phyloP scores from a whole-genome alignment of 1,284 basidiomycete genomes.

The Ganoderma sp. region DNA sequence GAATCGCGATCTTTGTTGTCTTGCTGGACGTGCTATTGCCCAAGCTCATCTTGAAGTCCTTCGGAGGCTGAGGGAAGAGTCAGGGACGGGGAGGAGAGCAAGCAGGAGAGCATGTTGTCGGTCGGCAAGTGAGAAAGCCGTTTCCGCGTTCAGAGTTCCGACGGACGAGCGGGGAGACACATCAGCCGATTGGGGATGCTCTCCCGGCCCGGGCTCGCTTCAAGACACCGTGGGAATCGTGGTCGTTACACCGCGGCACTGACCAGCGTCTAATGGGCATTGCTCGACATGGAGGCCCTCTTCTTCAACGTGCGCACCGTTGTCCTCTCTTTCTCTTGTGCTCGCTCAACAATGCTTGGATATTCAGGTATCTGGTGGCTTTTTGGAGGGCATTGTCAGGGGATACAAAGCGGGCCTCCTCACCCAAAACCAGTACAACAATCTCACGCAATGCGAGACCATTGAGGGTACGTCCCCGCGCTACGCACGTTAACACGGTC shows the following conservation, averaged over 20 bases:
- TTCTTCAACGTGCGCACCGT: constrained; percentile 77
- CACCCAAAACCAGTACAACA: constrained; percentile 88
- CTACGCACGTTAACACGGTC: not conserved
- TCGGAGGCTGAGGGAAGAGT: not conserved
- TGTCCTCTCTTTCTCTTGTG: not conserved
- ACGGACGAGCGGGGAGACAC: not conserved
- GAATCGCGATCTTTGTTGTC: constrained; percentile 60
- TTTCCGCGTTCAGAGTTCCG: not conserved
- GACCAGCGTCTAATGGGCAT: constrained; percentile 18
- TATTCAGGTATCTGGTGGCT: constrained; percentile 77
- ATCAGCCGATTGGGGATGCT: not conserved
- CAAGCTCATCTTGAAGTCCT: constrained; percentile 18
- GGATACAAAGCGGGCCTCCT: constrained; percentile 96
- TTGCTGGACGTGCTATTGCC: constrained; percentile 38
- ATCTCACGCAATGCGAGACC: constrained; percentile 96
- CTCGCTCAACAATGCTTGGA: constrained; percentile 6
- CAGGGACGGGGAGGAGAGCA: not conserved
- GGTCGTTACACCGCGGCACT: constrained; percentile 18
- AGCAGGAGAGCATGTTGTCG: constrained; percentile 9
- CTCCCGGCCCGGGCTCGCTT: constrained; percentile 14
- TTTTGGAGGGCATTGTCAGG: constrained; percentile 91
- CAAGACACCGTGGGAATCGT: constrained; percentile 24
- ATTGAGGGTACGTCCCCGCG: constrained; percentile 75
- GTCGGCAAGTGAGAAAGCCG: constrained; percentile 13
- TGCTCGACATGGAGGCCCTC: constrained; percentile 76